Percentiles rank a stretch among this genome's conserved stretches.
phyloP scores from a whole-genome alignment of 2,329 filamentous ascomycete species.

The Stylonectria norvegica region DNA sequence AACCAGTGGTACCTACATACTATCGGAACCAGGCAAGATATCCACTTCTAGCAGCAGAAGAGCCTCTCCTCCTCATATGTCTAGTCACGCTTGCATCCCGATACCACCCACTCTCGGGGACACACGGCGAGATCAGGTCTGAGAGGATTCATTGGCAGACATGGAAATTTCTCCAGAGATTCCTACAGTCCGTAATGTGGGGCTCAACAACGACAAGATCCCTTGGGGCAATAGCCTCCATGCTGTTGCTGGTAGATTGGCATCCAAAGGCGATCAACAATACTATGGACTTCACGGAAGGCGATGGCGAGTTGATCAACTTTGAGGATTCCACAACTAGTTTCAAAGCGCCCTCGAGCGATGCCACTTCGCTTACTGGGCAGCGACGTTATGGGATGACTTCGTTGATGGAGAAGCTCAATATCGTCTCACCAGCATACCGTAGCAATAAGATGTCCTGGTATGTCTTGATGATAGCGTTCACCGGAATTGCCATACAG shows the following conservation, averaged over 20 bases:
- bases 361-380: conserved; percentile 5
- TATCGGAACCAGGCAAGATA: conserved; percentile 7
- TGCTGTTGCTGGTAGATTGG: conserved; percentile 15
- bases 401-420: conserved; percentile 15
- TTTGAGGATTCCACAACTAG: conserved; percentile 1
- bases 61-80: conserved; percentile 11
- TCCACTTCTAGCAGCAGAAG: conserved; percentile 5
- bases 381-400: conserved; percentile 14
- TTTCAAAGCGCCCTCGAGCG: neutral
- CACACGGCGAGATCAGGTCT: conserved; percentile 10
- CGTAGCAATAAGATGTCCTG: conserved; percentile 19
- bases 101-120: conserved; percentile 7
- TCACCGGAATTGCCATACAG: no score
- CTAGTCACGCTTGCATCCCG: conserved; percentile 12
- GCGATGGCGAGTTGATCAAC: conserved; percentile 9
- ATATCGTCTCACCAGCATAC: conserved; percentile 16
- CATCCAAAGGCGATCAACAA: conserved; percentile 18
- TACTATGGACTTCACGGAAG: conserved; percentile 15
- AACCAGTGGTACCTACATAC: conserved; percentile 10
- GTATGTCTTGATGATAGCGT: neutral
- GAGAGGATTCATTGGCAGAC: conserved; percentile 17
- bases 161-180: conserved; percentile 11
- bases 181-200: conserved; percentile 14
- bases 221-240: conserved; percentile 11
- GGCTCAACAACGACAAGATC: conserved; percentile 9